phyloP scores from a whole-genome alignment of 164 flowering plant genomes.

The Nelumbo lutea region DNA sequence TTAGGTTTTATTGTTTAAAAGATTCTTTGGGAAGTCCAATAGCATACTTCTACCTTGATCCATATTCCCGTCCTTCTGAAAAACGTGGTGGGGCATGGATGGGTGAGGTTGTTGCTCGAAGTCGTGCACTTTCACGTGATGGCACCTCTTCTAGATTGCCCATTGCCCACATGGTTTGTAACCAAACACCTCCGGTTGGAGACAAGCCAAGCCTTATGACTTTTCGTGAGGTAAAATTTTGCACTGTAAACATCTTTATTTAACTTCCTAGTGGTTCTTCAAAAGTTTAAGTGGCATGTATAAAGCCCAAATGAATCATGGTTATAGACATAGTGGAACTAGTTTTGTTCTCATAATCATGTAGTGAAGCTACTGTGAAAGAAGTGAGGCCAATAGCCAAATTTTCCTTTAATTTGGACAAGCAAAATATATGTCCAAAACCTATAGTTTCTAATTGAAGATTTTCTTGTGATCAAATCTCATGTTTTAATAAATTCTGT shows the following conservation, averaged over 20 bases:
- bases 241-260: not conserved
- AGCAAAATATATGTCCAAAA: not conserved
- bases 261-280: not conserved
- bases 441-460: not conserved
- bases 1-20: slow-evolving; percentile 75
- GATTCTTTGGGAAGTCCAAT: slow-evolving; percentile 71
- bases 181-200: slow-evolving; percentile 93
- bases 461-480: not conserved
- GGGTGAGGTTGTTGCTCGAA: slow-evolving; percentile 90
- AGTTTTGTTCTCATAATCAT: not conserved
- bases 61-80: slow-evolving; percentile 95
- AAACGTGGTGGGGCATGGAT: slow-evolving; percentile 99
- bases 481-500: not conserved
- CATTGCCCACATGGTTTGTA: slow-evolving; percentile 96
- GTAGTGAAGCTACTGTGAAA: not conserved
- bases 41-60: slow-evolving; percentile 96
- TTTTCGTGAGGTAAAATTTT: slow-evolving; percentile 71
- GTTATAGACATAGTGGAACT: not conserved
- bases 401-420: not conserved
- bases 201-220: slow-evolving; percentile 97
- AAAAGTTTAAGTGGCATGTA: not conserved
- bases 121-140: slow-evolving; percentile 68
- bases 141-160: slow-evolving; percentile 79
- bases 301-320: not conserved
- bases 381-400: not conserved